phyloP scores from a whole-genome alignment of 192 early-diverging fungal species.

The Gonapodya prolifera region DNA sequence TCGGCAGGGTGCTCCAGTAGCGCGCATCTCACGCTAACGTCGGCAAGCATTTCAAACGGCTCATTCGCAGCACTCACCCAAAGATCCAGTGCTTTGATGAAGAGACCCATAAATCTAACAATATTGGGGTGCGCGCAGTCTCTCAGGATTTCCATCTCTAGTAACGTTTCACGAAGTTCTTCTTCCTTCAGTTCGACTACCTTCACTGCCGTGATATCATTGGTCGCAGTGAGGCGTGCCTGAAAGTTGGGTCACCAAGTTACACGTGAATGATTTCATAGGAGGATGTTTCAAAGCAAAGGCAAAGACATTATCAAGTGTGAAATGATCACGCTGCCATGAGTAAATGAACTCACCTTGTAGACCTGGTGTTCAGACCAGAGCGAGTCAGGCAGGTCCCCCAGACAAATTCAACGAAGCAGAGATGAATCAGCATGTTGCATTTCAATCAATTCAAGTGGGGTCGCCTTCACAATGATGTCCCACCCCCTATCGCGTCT shows the following conservation, averaged over 20 bases:
- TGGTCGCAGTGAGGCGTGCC: constrained; percentile 33
- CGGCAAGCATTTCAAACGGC: no score
- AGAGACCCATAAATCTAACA: constrained; percentile 41
- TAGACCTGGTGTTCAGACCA: not conserved
- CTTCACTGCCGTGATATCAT: constrained; percentile 44
- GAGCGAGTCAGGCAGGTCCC: not conserved
- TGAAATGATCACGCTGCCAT: not conserved
- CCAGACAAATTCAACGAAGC: not conserved
- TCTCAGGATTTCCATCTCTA: constrained; percentile 56
- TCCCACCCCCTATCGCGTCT: not conserved
- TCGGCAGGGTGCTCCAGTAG: no score
- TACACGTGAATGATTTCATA: constrained; percentile 9
- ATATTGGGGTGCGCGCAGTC: constrained; percentile 42
- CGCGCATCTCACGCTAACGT: no score
- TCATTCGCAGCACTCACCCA: constrained; percentile 40
- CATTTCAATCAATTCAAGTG: not conserved
- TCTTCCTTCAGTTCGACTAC: constrained; percentile 53
- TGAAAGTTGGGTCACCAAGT: constrained; percentile 12
- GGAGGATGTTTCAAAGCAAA: constrained; percentile 5
- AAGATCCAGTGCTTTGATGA: constrained; percentile 46
- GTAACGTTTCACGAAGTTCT: constrained; percentile 47
- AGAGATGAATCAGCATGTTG: not conserved
- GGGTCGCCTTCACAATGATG: not conserved
- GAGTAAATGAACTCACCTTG: not conserved
- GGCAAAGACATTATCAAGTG: not conserved